Evolutionary conservation across 208 protist species (phyloP), one percentile per base, ranked within the genome.

Genomic region (Crithidia mellificae): DNA sequence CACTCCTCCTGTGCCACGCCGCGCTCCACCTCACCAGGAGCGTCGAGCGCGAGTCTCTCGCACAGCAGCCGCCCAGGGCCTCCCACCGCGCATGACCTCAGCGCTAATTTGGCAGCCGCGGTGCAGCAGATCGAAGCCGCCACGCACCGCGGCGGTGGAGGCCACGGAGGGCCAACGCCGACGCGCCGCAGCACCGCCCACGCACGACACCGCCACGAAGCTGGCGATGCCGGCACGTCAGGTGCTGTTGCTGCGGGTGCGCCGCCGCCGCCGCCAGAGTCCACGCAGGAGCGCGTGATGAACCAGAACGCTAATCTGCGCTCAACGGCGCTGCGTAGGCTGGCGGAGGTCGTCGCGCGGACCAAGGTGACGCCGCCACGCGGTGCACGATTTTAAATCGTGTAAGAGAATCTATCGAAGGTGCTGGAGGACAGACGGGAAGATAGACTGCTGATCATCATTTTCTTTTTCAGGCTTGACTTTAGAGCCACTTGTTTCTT

Each of bases 291-390:
- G 43, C 41, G 56, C n/a, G 14, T 30, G 47, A 64, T 70, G 27
- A 66, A 46, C 57, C 49, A 47, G 25, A 74, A 79, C 47, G 63
- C 49, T 0, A 85, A 81, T 25, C 30, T 79, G 65, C 71, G 78
- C 27, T 63, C 78, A 0, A 63, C 72, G 1, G 79, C 84, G 30
- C 55, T 88, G 49, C 76, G 74, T 1, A 77, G 83, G 19, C 62
- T 91, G 17, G 79, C 85, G 19, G 83, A 93, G 38, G 78, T 93
- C 1, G 81, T 91, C 7, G 81, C 87, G 17, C 68, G 77, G 51
- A 90, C 87, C 44, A 84, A 83, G 27, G 74, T 90, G 39, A 66
- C 68, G 24, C 46, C 61, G 19, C 54, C n/a, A 17, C 43, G 67
- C 5, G 63, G 63, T 11, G 54, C 47, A 24, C 54, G 61, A 11